These are phyloP conservation scores for Talaromyces thailandensis DNA, from an alignment of 495 filamentous ascomycete species.

Conservation along the genomic window DNA sequence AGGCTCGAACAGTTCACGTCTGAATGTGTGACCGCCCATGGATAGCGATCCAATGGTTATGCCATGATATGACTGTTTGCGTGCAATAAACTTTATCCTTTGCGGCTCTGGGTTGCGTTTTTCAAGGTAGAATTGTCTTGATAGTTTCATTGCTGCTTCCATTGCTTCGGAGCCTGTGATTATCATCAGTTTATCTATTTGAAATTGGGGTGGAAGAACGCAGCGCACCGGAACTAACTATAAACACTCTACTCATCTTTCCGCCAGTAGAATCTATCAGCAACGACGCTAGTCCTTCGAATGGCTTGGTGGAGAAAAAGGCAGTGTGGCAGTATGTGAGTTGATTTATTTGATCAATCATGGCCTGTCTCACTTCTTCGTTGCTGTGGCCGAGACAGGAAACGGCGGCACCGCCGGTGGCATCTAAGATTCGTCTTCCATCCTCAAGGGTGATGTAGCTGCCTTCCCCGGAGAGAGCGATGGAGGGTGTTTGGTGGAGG, in stretches of 20 bases:
- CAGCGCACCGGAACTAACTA: conserved; percentile 48
- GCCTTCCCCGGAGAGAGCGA: conserved; percentile 33
- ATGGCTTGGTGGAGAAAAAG: conserved; percentile 38
- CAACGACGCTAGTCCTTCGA: conserved; percentile 35
- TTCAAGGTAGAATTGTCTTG: conserved; percentile 55
- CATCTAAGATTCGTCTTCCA: conserved; percentile 57
- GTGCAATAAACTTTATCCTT: conserved; percentile 53
- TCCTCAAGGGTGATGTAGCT: conserved; percentile 43
- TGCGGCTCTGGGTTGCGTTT: conserved; percentile 33
- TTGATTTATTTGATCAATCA: conserved; percentile 39
- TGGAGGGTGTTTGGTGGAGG: conserved; percentile 29
- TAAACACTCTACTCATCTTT: conserved; percentile 34
- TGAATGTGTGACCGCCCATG: conserved; percentile 51
- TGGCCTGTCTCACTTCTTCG: conserved; percentile 31
- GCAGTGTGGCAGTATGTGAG: conserved; percentile 46
- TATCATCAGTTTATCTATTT: neutral
- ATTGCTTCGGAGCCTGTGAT: conserved; percentile 58
- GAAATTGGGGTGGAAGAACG: conserved; percentile 7
- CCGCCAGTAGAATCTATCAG: conserved; percentile 38
- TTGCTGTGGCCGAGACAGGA: conserved; percentile 42
- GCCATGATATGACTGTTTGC: conserved; percentile 68
- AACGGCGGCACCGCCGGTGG: conserved; percentile 43
- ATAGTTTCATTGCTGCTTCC: conserved; percentile 58
- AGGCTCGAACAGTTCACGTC: conserved; percentile 58
- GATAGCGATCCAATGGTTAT: conserved; percentile 60